Evolutionary conservation across 2,329 filamentous ascomycete species (phyloP).

Genomic region (Pseudohalonectria lignicola): DNA sequence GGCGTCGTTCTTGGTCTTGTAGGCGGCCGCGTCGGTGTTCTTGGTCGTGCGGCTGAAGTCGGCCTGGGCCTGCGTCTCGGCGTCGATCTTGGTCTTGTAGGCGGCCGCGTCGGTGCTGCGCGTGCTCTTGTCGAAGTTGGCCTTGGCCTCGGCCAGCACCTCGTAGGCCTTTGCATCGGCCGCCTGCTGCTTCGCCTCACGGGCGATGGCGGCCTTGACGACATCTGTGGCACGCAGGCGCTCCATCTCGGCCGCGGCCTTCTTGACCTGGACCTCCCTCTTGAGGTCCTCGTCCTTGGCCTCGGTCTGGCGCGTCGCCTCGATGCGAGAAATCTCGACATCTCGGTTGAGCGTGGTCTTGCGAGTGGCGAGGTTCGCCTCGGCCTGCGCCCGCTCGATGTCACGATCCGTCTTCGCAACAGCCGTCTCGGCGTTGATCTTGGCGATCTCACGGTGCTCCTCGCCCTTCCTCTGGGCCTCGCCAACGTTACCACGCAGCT

Average conservation of each 20-base stretch:
- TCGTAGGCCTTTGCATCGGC: slow-evolving; percentile 57
- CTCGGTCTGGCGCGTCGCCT: slow-evolving; percentile 63
- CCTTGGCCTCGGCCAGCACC: slow-evolving; percentile 48
- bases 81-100: slow-evolving; percentile 35
- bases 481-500: slow-evolving; percentile 58
- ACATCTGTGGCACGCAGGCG: slow-evolving; percentile 67
- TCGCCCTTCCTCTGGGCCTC: slow-evolving; percentile 70
- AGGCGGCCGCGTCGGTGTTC: slow-evolving; percentile 32
- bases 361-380: slow-evolving; percentile 62
- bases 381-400: slow-evolving; percentile 67
- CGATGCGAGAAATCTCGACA: slow-evolving; percentile 65
- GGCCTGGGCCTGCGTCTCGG: slow-evolving; percentile 33
- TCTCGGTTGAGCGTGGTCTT: slow-evolving; percentile 64
- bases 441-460: slow-evolving; percentile 77
- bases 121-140: slow-evolving; percentile 40
- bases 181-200: slow-evolving; percentile 57
- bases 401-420: slow-evolving; percentile 78
- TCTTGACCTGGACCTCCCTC: slow-evolving; percentile 65
- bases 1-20: slow-evolving; percentile 34
- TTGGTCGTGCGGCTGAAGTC: slow-evolving; percentile 35
- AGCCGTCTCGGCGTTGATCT: slow-evolving; percentile 77
- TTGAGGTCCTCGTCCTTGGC: slow-evolving; percentile 71
- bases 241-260: slow-evolving; percentile 71
- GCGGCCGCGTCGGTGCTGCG: slow-evolving; percentile 40
- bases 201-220: slow-evolving; percentile 61